phyloP scores from a whole-genome alignment of 345 rosid species.

The Rhizophora apiculata region DNA sequence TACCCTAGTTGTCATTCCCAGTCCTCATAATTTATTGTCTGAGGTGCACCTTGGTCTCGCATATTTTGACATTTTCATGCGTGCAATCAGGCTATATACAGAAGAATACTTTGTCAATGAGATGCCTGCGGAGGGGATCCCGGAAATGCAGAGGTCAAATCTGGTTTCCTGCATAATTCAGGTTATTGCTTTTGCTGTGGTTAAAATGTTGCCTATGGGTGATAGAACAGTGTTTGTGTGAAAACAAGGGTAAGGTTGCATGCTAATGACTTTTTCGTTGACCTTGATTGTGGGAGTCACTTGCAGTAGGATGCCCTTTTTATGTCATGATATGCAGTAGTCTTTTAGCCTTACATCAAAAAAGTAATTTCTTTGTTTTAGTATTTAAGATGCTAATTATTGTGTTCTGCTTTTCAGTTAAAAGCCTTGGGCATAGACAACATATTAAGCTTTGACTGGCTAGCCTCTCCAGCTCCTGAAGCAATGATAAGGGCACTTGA shows the following conservation, averaged over 20 bases:
- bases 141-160: constrained; percentile 93
- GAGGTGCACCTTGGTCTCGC: too few relatives aligned
- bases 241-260: too few relatives aligned
- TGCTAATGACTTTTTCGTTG: too few relatives aligned
- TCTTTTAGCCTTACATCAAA: not conserved
- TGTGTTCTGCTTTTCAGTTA: constrained; percentile 44
- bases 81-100: constrained; percentile 65
- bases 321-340: not conserved
- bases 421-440: constrained; percentile 96
- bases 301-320: too few relatives aligned
- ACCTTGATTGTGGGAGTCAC: too few relatives aligned
- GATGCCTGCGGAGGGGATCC: constrained; percentile 84
- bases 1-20: too few relatives aligned
- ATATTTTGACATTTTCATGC: constrained; percentile 1
- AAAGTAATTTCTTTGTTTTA: not conserved
- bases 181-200: constrained; percentile 30
- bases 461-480: constrained; percentile 89
- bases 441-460: constrained; percentile 91
- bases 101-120: constrained; percentile 76
- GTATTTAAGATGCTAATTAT: constrained; percentile 2
- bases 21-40: too few relatives aligned
- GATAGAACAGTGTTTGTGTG: too few relatives aligned
- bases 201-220: constrained; percentile 13
- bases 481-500: constrained; percentile 92
- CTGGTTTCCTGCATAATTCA: constrained; percentile 88